Base-by-base conservation (phyloP, 768 basidiomycete species). In the Austroboletus festivus region DNA sequence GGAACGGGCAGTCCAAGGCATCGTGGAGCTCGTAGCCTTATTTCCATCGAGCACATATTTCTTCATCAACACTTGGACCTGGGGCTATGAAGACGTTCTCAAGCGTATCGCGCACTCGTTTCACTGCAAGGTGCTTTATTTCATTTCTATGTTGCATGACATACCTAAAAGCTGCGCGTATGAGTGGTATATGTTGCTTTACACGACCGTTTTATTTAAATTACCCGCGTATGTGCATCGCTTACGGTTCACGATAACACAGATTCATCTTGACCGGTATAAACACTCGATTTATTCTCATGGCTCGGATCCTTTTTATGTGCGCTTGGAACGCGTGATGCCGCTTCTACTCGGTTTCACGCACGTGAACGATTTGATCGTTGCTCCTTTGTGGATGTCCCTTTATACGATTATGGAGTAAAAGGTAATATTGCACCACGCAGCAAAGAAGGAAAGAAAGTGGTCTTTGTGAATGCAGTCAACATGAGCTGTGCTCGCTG, bases 41-140 rank as follows among this genome's bases (percentile, higher is more conserved):
- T 87, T 85, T 48, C 86, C 92, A 0, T 52, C 71, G 0, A 70
- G 75, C 4, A 84, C 84, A 0, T 73, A 81, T 46, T 96, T 98
- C 70, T 97, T 88, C 70, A 74, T 99, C 48, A 95, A 96, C 60
- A 63, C 80, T 0, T 99, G 95, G 95, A 95, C 94, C 0, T 94
- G 89, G 85, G 95, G 95, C 1, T 97, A 96, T 63, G 95, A 99
- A 66, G 90, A 93, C 47, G 71, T 94, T 13, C 71, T 96, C 23
- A 89, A 91, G 58, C 88, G 76, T 0, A 70, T 97, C 8, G 78
- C 86, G 3, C 68, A 73, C 3, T 71, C 74, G 1, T 97, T 95
- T 58, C 73, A 79, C 28, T 71, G 75, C 45, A 74, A 79, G 70
- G 89, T 86, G 54, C 13, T 19, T 20, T 2, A 1, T 37, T 7